phyloP scores from a whole-genome alignment of 2,329 filamentous ascomycete species.

The Macrophomina phaseolina region DNA sequence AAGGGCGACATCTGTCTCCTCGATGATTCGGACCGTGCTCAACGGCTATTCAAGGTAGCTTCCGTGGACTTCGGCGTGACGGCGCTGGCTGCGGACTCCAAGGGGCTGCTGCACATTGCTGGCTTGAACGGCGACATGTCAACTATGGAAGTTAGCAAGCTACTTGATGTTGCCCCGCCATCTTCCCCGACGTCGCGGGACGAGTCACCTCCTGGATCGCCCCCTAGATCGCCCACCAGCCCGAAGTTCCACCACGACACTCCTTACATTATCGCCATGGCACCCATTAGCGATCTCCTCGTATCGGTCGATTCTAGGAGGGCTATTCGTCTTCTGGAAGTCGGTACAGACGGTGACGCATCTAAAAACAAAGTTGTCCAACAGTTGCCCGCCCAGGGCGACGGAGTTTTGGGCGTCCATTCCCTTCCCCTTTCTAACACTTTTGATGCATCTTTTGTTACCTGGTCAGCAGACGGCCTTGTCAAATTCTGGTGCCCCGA shows the following conservation, averaged over 20 bases:
- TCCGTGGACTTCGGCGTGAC: slow-evolving; percentile 71
- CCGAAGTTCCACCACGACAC: slow-evolving; percentile 31
- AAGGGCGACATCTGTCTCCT: slow-evolving; percentile 87
- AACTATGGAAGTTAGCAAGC: slow-evolving; percentile 49
- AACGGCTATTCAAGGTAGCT: slow-evolving; percentile 71
- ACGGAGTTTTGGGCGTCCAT: slow-evolving; percentile 72
- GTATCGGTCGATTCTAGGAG: slow-evolving; percentile 72
- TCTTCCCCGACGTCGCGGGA: slow-evolving; percentile 44
- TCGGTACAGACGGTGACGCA: slow-evolving; percentile 49
- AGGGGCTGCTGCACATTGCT: slow-evolving; percentile 69
- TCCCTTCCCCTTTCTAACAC: slow-evolving; percentile 65
- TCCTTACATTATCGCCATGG: slow-evolving; percentile 46
- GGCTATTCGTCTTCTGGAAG: slow-evolving; percentile 68
- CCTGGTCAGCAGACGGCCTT: slow-evolving; percentile 82
- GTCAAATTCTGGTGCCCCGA: slow-evolving; percentile 82
- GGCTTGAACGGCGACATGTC: slow-evolving; percentile 66
- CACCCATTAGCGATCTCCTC: slow-evolving; percentile 43
- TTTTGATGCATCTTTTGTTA: slow-evolving; percentile 76
- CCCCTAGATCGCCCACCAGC: slow-evolving; percentile 25
- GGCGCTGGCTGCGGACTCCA: slow-evolving; percentile 66
- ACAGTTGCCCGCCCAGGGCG: slow-evolving; percentile 62
- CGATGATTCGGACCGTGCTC: slow-evolving; percentile 75
- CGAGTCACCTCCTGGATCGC: slow-evolving; percentile 37
- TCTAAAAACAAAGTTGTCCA: slow-evolving; percentile 41
- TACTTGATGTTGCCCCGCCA: slow-evolving; percentile 41